phyloP scores from a whole-genome alignment of 805 yeast species.

The Cyberlindnera amylophila region DNA sequence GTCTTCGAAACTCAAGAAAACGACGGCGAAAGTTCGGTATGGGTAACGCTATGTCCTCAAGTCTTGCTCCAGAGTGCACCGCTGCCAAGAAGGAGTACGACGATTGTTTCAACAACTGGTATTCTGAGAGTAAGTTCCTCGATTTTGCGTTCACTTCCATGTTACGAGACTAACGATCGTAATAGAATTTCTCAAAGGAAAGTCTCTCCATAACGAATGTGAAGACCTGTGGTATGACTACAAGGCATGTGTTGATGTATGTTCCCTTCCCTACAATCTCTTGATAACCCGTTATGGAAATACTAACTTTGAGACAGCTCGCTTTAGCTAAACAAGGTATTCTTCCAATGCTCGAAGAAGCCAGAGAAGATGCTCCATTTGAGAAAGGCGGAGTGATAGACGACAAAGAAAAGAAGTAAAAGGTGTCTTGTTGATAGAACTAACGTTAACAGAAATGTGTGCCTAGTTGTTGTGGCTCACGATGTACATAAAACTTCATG shows the following conservation, averaged over 20 bases:
- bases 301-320: slow-evolving; percentile 25
- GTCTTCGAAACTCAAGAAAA: too few relatives aligned
- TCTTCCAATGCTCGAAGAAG: slow-evolving; percentile 80
- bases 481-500: not conserved
- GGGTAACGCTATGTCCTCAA: slow-evolving; percentile 77
- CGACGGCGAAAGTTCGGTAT: slow-evolving; percentile 28
- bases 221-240: slow-evolving; percentile 85
- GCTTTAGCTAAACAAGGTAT: slow-evolving; percentile 71
- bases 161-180: slow-evolving; percentile 5
- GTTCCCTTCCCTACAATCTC: slow-evolving; percentile 5
- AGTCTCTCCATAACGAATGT: slow-evolving; percentile 74
- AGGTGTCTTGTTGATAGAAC: not conserved
- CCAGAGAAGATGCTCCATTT: slow-evolving; percentile 86
- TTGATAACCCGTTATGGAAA: too few relatives aligned
- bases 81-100: slow-evolving; percentile 82
- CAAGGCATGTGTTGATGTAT: slow-evolving; percentile 76
- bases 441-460: too few relatives aligned
- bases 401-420: slow-evolving; percentile 11
- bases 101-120: slow-evolving; percentile 93
- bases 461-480: too few relatives aligned
- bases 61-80: slow-evolving; percentile 97
- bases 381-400: slow-evolving; percentile 52
- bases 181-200: slow-evolving; percentile 52
- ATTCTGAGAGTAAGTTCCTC: slow-evolving; percentile 69
- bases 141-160: too few relatives aligned